These are phyloP conservation scores for Symbiotaphrina buchneri DNA, from an alignment of 495 filamentous ascomycete species.

Conservation along the genomic window DNA sequence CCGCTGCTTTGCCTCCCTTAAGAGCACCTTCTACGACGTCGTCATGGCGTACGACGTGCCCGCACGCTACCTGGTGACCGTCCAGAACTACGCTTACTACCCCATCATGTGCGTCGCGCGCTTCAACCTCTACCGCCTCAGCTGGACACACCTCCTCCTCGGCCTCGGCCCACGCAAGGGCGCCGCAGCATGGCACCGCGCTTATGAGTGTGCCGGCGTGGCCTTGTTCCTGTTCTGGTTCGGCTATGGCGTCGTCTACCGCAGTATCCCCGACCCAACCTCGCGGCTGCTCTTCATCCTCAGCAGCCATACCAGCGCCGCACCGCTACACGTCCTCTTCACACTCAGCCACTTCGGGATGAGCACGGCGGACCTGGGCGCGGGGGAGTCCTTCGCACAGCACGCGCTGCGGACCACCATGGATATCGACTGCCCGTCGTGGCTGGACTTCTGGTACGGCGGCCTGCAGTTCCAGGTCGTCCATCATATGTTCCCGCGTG, in stretches of 20 bases:
- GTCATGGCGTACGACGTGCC: slow-evolving; percentile 18
- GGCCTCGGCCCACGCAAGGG: slow-evolving; percentile 14
- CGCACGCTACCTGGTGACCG: slow-evolving; percentile 17
- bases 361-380: slow-evolving; percentile 22
- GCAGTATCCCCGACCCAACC: slow-evolving; percentile 18
- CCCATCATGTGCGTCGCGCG: slow-evolving; percentile 26
- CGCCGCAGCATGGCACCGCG: slow-evolving; percentile 22
- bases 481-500: slow-evolving; percentile 22
- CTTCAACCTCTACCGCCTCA: slow-evolving; percentile 24
- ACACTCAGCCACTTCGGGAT: slow-evolving; percentile 28
- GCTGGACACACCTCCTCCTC: slow-evolving; percentile 20
- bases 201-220: slow-evolving; percentile 19
- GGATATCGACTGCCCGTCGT: slow-evolving; percentile 24
- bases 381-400: slow-evolving; percentile 22
- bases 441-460: slow-evolving; percentile 24
- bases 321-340: slow-evolving; percentile 26
- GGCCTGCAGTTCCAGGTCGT: slow-evolving; percentile 26
- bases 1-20: slow-evolving; percentile 18
- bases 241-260: slow-evolving; percentile 21
- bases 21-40: slow-evolving; percentile 21
- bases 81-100: slow-evolving; percentile 25
- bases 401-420: slow-evolving; percentile 24
- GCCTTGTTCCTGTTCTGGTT: slow-evolving; percentile 21
- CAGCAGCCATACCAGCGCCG: slow-evolving; percentile 21
- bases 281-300: slow-evolving; percentile 21